Evolutionary conservation across 352 stramenopile genomes (phyloP), one percentile per base, ranked within the genome.

Genomic region (Pythium inflatum): DNA sequence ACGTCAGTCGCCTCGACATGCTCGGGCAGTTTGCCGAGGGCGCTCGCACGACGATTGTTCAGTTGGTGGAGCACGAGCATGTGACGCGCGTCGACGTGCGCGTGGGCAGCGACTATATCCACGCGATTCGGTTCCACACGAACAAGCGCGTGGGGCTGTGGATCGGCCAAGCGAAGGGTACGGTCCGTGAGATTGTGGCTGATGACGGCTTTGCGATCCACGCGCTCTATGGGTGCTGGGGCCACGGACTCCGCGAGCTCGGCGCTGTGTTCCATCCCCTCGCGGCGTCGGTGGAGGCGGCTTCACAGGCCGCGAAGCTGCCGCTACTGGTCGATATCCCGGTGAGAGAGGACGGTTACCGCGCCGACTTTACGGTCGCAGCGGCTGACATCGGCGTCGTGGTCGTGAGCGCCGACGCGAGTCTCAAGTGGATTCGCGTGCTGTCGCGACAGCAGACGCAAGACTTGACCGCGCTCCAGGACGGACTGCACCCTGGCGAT

Each of bases 121-220:
- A 64, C 54, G 63, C 53, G 20, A 49, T 70, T 20, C 63, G 53
- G 11, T 64, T 70, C 54, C 54, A 59, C 40, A 70, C 63, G 24
- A 70, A 57, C 31, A 33, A 50, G 63, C 63, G 63, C 16, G 46
- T 46, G 53, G 59, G 38, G 5, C 28, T 34, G 24, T 70, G 63
- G 63, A 55, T 70, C 49, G 63, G 63, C n/a, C 27, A 34, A 8
- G 27, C n/a, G 1, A 50, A 49, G 6, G 54, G 33, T 9, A n/a
- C 5, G 0, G 24, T 30, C 3, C 28, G 41, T 3, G 24, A 22
- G 43, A 34, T 70, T 8, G 3, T 18, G 5, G 53, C 63, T 6
- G 53, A 40, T 1, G 28, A 63, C 0, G 63, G 54, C 13, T 48
- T n/a, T 12, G 18, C 16, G n/a, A 64, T 70, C 18, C 63, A 40